A percentile compares a stretch with the other conserved stretches of the same genome.
These are phyloP conservation scores for Carallia pectinifolia DNA, from an alignment of 345 rosid genomes.

Conservation along the genomic window DNA sequence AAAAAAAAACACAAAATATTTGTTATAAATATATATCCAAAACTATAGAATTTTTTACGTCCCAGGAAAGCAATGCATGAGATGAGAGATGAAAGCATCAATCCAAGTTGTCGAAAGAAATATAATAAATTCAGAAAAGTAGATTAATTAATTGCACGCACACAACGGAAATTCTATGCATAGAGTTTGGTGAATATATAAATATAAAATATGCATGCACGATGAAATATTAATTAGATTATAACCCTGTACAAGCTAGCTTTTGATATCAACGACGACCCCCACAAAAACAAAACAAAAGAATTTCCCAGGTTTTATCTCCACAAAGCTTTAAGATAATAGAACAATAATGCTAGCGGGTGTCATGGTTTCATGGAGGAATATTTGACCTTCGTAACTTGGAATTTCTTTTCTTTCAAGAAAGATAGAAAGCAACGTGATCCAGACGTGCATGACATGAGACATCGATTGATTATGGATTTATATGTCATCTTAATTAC, in stretches of 20 bases:
- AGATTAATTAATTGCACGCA: neutral
- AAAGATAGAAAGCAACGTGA: constrained; percentile 38
- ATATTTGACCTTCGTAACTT: constrained; percentile 19
- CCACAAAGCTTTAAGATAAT: neutral
- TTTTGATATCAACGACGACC: no score
- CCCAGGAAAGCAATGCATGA: constrained; percentile 90
- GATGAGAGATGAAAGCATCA: constrained; percentile 62
- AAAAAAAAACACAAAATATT: neutral
- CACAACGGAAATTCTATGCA: neutral
- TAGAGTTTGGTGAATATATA: constrained; percentile 15
- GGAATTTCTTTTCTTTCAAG: constrained; percentile 8
- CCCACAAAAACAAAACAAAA: neutral
- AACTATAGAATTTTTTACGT: constrained; percentile 44
- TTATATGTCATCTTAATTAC: no score
- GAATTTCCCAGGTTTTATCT: neutral
- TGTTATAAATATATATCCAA: neutral
- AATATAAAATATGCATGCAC: constrained; percentile 34
- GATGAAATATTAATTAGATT: constrained; percentile 5
- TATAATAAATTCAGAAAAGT: constrained; percentile 4
- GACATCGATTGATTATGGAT: neutral
- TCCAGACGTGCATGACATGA: constrained; percentile 57
- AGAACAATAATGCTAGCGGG: neutral
- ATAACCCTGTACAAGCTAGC: neutral
- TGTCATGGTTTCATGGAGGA: constrained; percentile 6
- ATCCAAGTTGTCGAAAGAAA: constrained; percentile 41